phyloP scores from a whole-genome alignment of 768 basidiomycete species.

The Tylopilus balloui region DNA sequence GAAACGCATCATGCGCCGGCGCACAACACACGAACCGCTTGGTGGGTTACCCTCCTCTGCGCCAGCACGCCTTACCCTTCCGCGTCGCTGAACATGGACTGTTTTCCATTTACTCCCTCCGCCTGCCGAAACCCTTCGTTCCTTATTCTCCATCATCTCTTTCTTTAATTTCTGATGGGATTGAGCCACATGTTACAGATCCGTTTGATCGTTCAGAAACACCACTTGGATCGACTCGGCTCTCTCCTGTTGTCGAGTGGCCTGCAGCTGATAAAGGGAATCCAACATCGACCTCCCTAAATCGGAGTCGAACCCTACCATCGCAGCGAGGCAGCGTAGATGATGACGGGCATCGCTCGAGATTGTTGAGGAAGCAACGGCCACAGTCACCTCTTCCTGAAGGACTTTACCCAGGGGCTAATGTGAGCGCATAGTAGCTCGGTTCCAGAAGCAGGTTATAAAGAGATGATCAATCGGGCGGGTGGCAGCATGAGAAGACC shows the following conservation, averaged over 20 bases:
- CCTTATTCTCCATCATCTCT: constrained; percentile 4
- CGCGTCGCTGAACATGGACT: constrained; percentile 25
- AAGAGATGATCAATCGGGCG: background rate
- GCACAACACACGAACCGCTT: constrained; percentile 50
- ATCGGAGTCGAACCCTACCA: constrained; percentile 65
- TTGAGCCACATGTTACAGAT: constrained; percentile 17
- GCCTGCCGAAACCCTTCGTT: background rate
- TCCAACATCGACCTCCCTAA: constrained; percentile 32
- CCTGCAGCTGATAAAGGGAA: constrained; percentile 31
- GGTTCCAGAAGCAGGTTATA: background rate
- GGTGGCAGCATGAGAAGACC: constrained; percentile 4
- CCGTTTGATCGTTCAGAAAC: constrained; percentile 14
- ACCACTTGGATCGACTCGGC: constrained; percentile 31
- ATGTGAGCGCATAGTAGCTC: constrained; percentile 19
- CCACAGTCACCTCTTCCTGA: constrained; percentile 34
- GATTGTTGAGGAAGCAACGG: constrained; percentile 51
- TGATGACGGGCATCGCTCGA: constrained; percentile 36
- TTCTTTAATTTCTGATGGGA: constrained; percentile 11
- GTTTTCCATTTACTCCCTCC: constrained; percentile 7
- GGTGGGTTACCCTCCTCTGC: constrained; percentile 34
- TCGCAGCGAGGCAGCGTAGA: constrained; percentile 22
- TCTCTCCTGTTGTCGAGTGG: constrained; percentile 48
- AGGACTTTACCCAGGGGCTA: constrained; percentile 17
- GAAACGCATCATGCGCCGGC: constrained; percentile 47
- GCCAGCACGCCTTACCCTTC: constrained; percentile 28